A percentile compares a stretch with the other conserved stretches of the same genome.
Evolutionary conservation across 2,329 filamentous ascomycete genomes (phyloP).

Genomic region (Penicillium freii): DNA sequence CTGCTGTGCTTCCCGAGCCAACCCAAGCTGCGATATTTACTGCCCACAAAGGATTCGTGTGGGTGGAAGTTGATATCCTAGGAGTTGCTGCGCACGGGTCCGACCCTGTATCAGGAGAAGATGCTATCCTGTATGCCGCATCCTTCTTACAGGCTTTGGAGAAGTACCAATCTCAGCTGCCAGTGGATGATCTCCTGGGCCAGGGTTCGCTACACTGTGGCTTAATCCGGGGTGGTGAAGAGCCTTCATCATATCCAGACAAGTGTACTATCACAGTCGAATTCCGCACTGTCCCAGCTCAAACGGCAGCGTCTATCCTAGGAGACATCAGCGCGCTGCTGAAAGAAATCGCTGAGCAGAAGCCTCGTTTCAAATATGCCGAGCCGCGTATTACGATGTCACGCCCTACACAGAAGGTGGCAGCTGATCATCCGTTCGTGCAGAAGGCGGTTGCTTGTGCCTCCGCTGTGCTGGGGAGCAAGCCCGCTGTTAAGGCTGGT

Average conservation of each 20-base stretch:
- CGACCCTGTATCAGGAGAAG: slow-evolving; percentile 45
- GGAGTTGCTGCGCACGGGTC: slow-evolving; percentile 40
- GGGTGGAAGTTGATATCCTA: slow-evolving; percentile 36
- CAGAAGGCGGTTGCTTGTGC: slow-evolving; percentile 32
- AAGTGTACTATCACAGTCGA: slow-evolving; percentile 52
- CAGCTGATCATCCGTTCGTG: slow-evolving; percentile 44
- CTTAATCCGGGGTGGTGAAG: slow-evolving; percentile 52
- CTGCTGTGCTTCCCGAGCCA: slow-evolving; percentile 52
- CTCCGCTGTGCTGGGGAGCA: slow-evolving; percentile 25
- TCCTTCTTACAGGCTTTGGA: slow-evolving; percentile 50
- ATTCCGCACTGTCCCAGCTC: slow-evolving; percentile 49
- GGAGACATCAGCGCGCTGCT: slow-evolving; percentile 42
- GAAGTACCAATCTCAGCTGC: slow-evolving; percentile 40
- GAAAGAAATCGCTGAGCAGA: slow-evolving; percentile 29
- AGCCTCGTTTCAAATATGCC: slow-evolving; percentile 42
- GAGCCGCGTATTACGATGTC: slow-evolving; percentile 43
- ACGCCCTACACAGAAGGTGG: slow-evolving; percentile 46
- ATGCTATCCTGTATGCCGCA: slow-evolving; percentile 52
- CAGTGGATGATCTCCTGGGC: slow-evolving; percentile 37
- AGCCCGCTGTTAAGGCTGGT: slow-evolving; percentile 29
- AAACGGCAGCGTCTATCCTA: slow-evolving; percentile 41
- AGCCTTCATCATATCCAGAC: slow-evolving; percentile 52
- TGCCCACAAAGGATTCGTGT: slow-evolving; percentile 53
- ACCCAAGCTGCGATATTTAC: slow-evolving; percentile 45
- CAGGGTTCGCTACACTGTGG: slow-evolving; percentile 49